These are phyloP conservation scores for Saturnispora dispora DNA, from an alignment of 805 yeast species.

Conservation along the genomic window DNA sequence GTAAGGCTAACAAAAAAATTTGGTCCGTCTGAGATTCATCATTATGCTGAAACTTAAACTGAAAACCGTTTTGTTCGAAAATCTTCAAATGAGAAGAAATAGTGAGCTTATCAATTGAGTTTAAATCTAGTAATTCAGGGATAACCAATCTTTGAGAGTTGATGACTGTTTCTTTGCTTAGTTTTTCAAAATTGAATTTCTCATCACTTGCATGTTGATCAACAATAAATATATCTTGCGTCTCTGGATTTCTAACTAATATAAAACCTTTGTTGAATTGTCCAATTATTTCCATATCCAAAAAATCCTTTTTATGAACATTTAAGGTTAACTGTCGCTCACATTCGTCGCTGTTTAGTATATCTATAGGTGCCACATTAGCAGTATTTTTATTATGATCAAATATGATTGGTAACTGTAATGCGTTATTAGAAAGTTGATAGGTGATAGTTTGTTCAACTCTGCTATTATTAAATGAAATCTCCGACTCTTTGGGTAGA, in stretches of 20 bases:
- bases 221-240: conserved; percentile 66
- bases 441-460: conserved; percentile 1
- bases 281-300: conserved; percentile 71
- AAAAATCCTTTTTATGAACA: conserved; percentile 65
- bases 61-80: conserved; percentile 74
- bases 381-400: neutral
- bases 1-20: conserved; percentile 52
- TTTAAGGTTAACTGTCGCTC: conserved; percentile 51
- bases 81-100: conserved; percentile 50
- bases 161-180: conserved; percentile 48
- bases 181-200: conserved; percentile 76
- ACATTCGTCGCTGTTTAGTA: conserved; percentile 40
- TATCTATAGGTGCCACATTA: conserved; percentile 19
- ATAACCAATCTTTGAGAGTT: conserved; percentile 63
- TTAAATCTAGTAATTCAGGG: conserved; percentile 51
- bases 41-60: conserved; percentile 40
- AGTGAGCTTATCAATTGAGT: conserved; percentile 67
- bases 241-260: conserved; percentile 47
- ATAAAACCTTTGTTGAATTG: conserved; percentile 95
- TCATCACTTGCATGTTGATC: conserved; percentile 99
- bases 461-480: neutral
- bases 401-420: neutral
- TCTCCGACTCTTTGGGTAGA: neutral
- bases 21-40: conserved; percentile 32
- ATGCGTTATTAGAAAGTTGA: neutral